Conservation (phyloP, 192 early-diverging fungal genomes). For the Thamnidium elegans region DNA sequence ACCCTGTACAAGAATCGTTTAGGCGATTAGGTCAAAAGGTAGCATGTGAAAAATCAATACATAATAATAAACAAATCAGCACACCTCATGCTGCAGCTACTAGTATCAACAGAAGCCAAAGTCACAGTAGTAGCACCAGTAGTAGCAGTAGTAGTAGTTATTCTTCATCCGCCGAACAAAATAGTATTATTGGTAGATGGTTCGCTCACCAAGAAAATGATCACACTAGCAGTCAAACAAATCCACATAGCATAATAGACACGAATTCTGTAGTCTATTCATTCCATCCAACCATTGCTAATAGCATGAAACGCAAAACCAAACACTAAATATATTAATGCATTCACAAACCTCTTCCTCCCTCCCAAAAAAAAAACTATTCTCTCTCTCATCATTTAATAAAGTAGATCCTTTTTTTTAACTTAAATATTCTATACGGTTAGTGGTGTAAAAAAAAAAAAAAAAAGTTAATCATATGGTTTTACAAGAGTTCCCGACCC, state of each 20-base stretch:
- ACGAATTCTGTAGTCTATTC: neutral
- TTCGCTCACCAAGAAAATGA: neutral
- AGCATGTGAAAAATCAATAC: neutral
- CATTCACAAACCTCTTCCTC: neutral
- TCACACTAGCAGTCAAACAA: neutral
- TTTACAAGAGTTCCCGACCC: no score
- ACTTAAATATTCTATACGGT: no score
- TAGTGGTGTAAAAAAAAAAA: no score
- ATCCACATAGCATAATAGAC: neutral
- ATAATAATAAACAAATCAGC: neutral
- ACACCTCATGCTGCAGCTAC: neutral
- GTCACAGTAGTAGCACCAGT: neutral
- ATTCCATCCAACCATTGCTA: conserved; percentile 6
- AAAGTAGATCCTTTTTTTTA: no score
- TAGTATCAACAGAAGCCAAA: neutral
- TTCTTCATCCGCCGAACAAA: neutral
- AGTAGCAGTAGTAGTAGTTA: neutral
- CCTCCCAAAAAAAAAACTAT: no score
- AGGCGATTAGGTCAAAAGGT: conserved; percentile 17
- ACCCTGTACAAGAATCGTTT: conserved; percentile 41
- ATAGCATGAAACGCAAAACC: neutral
- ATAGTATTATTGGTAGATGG: conserved; percentile 5
- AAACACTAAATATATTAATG: conserved; percentile 1
- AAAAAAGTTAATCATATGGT: no score
- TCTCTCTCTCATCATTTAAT: no score